A percentile compares a stretch with the other conserved stretches of the same genome.
These are phyloP conservation scores for Talaromyces sp. DNA, from an alignment of 2,329 filamentous ascomycete species.

Conservation along the genomic window DNA sequence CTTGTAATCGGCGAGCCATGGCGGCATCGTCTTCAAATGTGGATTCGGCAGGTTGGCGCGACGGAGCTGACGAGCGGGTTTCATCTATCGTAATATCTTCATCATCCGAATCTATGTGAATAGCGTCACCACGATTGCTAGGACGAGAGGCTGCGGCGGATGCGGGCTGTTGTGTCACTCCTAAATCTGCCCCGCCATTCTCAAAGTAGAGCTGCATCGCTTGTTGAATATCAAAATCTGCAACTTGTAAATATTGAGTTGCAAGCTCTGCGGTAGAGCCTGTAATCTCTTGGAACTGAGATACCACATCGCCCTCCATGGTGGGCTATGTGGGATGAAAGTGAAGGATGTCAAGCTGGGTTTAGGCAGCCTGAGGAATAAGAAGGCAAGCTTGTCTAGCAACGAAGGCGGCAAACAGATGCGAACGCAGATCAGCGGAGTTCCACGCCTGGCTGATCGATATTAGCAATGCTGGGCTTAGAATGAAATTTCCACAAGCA, in stretches of 20 bases:
- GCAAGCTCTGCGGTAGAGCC: constrained; percentile 71
- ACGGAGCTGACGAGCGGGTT: constrained; percentile 30
- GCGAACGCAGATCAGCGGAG: neutral
- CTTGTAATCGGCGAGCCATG: constrained; percentile 86
- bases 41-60: constrained; percentile 42
- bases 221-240: constrained; percentile 79
- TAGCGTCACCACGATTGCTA: constrained; percentile 56
- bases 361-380: neutral
- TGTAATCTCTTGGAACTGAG: constrained; percentile 79
- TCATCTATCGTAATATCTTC: constrained; percentile 53
- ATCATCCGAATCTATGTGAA: constrained; percentile 76
- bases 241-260: constrained; percentile 76
- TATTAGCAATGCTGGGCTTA: neutral
- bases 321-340: constrained; percentile 22
- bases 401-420: neutral
- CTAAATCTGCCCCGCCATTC: constrained; percentile 64
- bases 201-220: constrained; percentile 90
- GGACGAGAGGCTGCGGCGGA: constrained; percentile 30
- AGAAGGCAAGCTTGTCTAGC: neutral
- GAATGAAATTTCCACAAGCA: neutral
- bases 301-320: constrained; percentile 71
- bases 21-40: constrained; percentile 84
- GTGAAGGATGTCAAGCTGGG: neutral
- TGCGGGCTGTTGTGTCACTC: constrained; percentile 41
- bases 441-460: neutral